Evolutionary conservation across 2,329 filamentous ascomycete genomes (phyloP).

Genomic region (Alternaria arbusti): DNA sequence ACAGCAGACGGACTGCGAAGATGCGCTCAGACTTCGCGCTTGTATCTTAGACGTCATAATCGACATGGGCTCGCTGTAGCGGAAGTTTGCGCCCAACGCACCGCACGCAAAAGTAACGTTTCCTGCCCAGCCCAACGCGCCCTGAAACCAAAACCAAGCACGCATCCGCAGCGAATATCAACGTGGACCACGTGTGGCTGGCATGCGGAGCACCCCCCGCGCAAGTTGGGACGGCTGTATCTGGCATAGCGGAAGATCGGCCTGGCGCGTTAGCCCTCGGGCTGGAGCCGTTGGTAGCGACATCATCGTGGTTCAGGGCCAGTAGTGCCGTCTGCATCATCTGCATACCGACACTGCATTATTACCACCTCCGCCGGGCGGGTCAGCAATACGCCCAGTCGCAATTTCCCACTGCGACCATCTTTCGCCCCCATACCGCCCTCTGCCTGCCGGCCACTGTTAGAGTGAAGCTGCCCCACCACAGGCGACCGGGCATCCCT

Average conservation of each 20-base stretch:
- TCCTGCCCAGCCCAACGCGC: not conserved
- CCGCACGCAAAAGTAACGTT: not conserved
- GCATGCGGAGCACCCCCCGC: not conserved
- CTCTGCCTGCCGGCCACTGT: not conserved
- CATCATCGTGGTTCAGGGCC: constrained; percentile 12
- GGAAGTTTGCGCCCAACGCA: not conserved
- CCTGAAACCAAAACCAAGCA: not conserved
- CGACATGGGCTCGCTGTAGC: not conserved
- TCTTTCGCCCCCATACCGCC: not conserved
- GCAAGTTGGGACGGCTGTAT: constrained; percentile 4
- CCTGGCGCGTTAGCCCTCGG: constrained; percentile 5
- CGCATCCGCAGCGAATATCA: not conserved
- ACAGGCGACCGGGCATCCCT: constrained; percentile 10
- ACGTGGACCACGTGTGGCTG: not conserved
- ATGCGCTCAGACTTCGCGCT: constrained; percentile 11
- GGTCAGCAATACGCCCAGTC: not conserved
- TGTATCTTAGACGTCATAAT: constrained; percentile 11
- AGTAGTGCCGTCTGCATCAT: not conserved
- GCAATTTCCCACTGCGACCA: not conserved
- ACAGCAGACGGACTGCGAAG: constrained; percentile 7
- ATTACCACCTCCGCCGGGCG: not conserved
- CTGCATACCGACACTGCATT: not conserved
- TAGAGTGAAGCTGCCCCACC: constrained; percentile 11
- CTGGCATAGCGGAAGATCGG: constrained; percentile 11
- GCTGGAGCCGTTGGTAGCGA: constrained; percentile 2